Conservation (phyloP, 352 stramenopile genomes). For the Pythium brassicae region DNA sequence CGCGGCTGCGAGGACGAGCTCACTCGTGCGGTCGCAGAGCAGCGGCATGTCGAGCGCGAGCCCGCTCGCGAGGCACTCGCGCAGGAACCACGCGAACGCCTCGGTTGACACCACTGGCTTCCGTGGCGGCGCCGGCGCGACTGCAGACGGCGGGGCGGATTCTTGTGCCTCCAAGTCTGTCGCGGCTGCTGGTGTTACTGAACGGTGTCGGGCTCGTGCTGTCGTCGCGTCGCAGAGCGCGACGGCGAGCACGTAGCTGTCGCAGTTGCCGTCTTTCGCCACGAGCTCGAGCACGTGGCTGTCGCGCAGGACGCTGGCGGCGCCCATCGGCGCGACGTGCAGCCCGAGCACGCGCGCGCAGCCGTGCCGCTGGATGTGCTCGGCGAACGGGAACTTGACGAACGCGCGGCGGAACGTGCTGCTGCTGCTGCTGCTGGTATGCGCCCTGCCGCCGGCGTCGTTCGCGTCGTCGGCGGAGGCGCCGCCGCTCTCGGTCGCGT, state of each 20-base stretch:
- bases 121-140: too few relatives aligned
- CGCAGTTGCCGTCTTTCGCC: conserved; percentile 39
- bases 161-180: too few relatives aligned
- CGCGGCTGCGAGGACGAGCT: conserved; percentile 20
- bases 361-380: conserved; percentile 19
- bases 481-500: too few relatives aligned
- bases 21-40: conserved; percentile 27
- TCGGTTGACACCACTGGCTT: conserved; percentile 7
- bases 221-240: conserved; percentile 23
- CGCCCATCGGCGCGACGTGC: conserved; percentile 24
- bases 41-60: conserved; percentile 31
- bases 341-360: conserved; percentile 29
- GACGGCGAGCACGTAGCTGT: conserved; percentile 26
- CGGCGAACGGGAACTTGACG: conserved; percentile 34
- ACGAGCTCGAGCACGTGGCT: conserved; percentile 30
- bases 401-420: conserved; percentile 33
- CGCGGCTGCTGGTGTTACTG: too few relatives aligned
- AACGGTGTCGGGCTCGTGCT: too few relatives aligned
- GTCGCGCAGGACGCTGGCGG: conserved; percentile 29
- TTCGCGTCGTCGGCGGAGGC: too few relatives aligned
- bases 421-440: too few relatives aligned
- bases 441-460: too few relatives aligned
- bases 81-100: conserved; percentile 41
- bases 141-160: too few relatives aligned
- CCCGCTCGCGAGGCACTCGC: conserved; percentile 22